These are phyloP conservation scores for Sanguinoderma infundibulare DNA, from an alignment of 1,284 basidiomycete genomes.

Conservation along the genomic window DNA sequence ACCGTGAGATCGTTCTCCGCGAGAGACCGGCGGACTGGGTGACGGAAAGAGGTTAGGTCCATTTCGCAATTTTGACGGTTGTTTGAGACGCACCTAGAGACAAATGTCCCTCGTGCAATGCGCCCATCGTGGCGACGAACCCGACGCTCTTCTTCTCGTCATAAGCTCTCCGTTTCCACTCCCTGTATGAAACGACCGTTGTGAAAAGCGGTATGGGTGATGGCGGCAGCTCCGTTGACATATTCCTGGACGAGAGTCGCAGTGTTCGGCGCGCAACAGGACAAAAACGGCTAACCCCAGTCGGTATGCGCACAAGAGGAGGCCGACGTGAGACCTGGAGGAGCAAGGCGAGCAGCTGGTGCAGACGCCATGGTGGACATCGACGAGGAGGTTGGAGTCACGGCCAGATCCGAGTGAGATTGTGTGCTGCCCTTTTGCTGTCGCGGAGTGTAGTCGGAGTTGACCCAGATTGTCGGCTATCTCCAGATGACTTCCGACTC, in stretches of 20 bases:
- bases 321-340: neutral
- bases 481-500: too few species aligned
- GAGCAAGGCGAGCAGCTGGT: neutral
- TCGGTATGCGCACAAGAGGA: neutral
- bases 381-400: too few species aligned
- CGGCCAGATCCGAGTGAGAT: slow-evolving; percentile 19
- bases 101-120: slow-evolving; percentile 92
- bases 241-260: slow-evolving; percentile 2
- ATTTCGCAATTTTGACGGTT: neutral
- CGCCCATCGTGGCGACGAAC: slow-evolving; percentile 97
- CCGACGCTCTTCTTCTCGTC: slow-evolving; percentile 75
- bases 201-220: slow-evolving; percentile 80
- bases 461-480: too few species aligned
- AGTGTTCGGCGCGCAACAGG: neutral
- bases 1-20: slow-evolving; percentile 86
- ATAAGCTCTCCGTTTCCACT: slow-evolving; percentile 77
- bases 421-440: too few species aligned
- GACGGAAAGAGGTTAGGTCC: neutral
- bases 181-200: slow-evolving; percentile 69
- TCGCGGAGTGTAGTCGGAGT: too few species aligned
- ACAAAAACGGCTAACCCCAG: neutral
- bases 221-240: slow-evolving; percentile 40
- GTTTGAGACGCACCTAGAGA: slow-evolving; percentile 68
- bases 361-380: slow-evolving; percentile 1
- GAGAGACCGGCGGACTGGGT: slow-evolving; percentile 70